Evolutionary conservation across 306 rosid species (phyloP), one percentile per base, ranked within the genome.

Genomic region (Dryas alaskensis): DNA sequence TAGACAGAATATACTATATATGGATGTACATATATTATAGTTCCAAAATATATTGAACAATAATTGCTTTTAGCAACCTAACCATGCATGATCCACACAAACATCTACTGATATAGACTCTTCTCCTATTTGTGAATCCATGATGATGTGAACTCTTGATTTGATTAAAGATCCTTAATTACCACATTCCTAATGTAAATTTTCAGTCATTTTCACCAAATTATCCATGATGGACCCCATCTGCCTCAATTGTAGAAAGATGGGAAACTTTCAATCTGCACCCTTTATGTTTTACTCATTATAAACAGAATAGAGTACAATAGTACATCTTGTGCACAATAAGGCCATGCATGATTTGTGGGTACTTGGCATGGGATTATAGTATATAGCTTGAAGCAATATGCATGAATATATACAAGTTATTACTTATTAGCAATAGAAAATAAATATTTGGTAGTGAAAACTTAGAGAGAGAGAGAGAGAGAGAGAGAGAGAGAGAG

Each of bases 221-320:
- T 43, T 71, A 66, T 48, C 63, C 46, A 6, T 17, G 7, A 66
- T 70, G 75, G 80, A 81, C 69, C 88, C 81, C 80, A 77, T 73
- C 16, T 42, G 57, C 55, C 78, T 80, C 80, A 70, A 60, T 75
- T 51, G 67, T 57, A 31, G 78, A 69, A 53, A 73, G 80, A 55
- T 70, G 59, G 73, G 67, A 65, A 73, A 82, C 63, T 74, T 80
- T 70, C 69, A 74, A 40, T 69, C 42, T 65, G 61, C 69, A 31
- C 22, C 57, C 63, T 59, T 64, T 48, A 27, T 73, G 71, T 45
- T 40, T 76, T 37, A 67, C 60, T 69, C 81, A 52, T 77, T 63
- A 52, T 61, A 13, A 53, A 64, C 17, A 73, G n/a, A 57, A 66
- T 58, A 8, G n/a, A n/a, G 5, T 31, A 14, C 65, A 75, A 13